Base-by-base conservation (phyloP, 768 basidiomycete genomes). In the Lactarius akahatsu region DNA sequence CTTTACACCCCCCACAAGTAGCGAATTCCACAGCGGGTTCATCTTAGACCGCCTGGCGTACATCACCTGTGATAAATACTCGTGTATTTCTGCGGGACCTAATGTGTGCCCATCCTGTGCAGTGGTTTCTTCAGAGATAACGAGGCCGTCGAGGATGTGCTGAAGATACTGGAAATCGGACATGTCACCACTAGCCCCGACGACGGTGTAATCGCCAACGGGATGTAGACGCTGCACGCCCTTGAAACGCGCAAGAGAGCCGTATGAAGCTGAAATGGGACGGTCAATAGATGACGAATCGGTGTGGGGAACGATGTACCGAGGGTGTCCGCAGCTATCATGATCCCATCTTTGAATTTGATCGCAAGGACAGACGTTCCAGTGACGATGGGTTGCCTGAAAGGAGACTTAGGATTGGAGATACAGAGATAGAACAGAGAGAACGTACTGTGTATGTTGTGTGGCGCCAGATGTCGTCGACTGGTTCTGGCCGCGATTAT, bases 311-410 rank as follows among this genome's bases (percentile, higher is more conserved):
- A 30, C 36, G 20, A 76, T 85, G 63, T 68, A 96, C 96, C 96
- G 59, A 98, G 89, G 73, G 90, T 98, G 81, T 99, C 97, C 43
- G 97, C 95, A 36, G 97, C 95, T 83, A 99, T 88, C 92, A 99
- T 96, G 70, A 99, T 86, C 10, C 97, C 97, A 72, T 93, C 94
- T 77, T 96, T 94, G 83, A 85, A 98, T 78, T 92, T 92, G 77
- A 99, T 82, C 2, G 91, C 97, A 40, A 99, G 83, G 6, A 99
- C 94, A 64, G 90, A 92, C n/a, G 96, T 96, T 65, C 96, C 97
- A 0, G 96, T 98, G 10, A 98, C 94, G 67, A 98, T 88, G 11
- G 97, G 97, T 72, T 95, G 91, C 73, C 92, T 94, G 64, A 54
- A 30, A 8, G n/a, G 60, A 28, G 11, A 57, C n/a, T 16, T 59